A percentile compares a stretch with the other conserved stretches of the same genome.
phyloP scores from a whole-genome alignment of 2,329 filamentous ascomycete species.

The Botrytis paeoniae region DNA sequence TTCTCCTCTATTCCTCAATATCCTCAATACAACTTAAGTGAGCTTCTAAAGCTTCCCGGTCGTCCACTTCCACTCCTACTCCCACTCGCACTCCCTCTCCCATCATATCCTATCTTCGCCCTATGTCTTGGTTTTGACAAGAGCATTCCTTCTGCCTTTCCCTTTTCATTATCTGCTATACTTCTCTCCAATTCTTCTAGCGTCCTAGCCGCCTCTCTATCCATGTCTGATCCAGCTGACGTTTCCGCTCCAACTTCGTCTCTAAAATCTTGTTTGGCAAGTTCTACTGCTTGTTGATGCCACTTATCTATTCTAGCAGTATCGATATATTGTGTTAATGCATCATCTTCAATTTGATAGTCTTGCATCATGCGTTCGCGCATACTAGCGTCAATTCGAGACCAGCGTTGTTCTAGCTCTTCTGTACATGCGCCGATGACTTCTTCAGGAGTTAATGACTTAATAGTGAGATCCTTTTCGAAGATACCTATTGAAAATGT shows the following conservation, averaged over 20 bases:
- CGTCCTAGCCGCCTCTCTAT: slow-evolving; percentile 24
- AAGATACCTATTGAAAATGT: slow-evolving; percentile 38
- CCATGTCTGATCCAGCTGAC: slow-evolving; percentile 28
- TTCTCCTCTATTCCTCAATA: neutral
- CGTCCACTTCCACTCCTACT: slow-evolving; percentile 10
- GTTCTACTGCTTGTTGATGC: slow-evolving; percentile 46
- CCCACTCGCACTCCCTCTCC: slow-evolving; percentile 28
- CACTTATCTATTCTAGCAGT: slow-evolving; percentile 69
- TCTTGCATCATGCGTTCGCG: slow-evolving; percentile 67
- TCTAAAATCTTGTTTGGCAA: slow-evolving; percentile 41
- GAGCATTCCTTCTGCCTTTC: slow-evolving; percentile 31
- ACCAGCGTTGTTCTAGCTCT: slow-evolving; percentile 58
- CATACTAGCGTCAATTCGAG: slow-evolving; percentile 59
- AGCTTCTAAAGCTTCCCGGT: slow-evolving; percentile 23
- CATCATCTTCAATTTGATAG: slow-evolving; percentile 68
- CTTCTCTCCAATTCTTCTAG: slow-evolving; percentile 32
- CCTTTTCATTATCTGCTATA: slow-evolving; percentile 34
- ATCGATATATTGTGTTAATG: slow-evolving; percentile 62
- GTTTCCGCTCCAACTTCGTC: slow-evolving; percentile 36
- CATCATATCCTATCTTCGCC: slow-evolving; percentile 25
- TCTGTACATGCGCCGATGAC: slow-evolving; percentile 59
- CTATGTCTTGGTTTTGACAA: slow-evolving; percentile 29
- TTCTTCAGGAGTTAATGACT: slow-evolving; percentile 51
- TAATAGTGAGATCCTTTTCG: slow-evolving; percentile 43
- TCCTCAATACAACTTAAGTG: slow-evolving; percentile 22